Evolutionary conservation across 2,329 filamentous ascomycete species (phyloP), one percentile per base, ranked within the genome.

Genomic region (Beauveria rudraprayagi): DNA sequence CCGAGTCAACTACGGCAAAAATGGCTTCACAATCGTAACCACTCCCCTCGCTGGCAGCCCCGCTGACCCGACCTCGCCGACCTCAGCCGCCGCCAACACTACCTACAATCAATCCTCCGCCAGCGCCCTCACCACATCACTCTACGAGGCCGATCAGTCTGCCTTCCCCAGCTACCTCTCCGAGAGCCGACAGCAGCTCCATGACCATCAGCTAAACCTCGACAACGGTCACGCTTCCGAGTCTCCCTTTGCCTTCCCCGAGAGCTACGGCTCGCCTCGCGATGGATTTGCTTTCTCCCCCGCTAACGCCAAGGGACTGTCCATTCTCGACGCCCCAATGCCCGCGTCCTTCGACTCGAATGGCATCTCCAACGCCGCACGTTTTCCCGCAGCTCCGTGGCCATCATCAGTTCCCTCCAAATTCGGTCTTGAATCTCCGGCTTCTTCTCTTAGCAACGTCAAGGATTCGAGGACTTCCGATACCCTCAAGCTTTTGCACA

Each of bases 281-380:
- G 90, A 92, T 67, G 85, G 89, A n/a, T 80, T 92, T 44, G 89
- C 89, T 26, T 83, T 94, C 57, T 96, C 92, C 16, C 91, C 92
- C 0, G 83, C 83, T 55, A 84, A 85, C 67, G 84, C 85, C 58
- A 87, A 85, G 67, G 84, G 83, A 3, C 73, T 96, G n/a, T 94
- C 90, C n/a, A 90, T 95, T 16, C 83, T 97, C 64, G 93, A 97
- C 76, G 94, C 92, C 2, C 92, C 91, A 17, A 83, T 97, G 9
- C 94, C 94, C 1, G 91, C 92, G 9, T 97, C 93, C 0, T 97
- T 97, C 72, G 94, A 97, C 74, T 96, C 92, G 68, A 94, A 97
- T 70, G 93, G 92, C 55, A 90, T 97, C 58, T 97, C 92, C 11
- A 90, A 93, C 72, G 92, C 91, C 64, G 92, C 93, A 19, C 86